Evolutionary conservation across 192 early-diverging fungal species (phyloP).

Genomic region (Anaeromyces robustus): DNA sequence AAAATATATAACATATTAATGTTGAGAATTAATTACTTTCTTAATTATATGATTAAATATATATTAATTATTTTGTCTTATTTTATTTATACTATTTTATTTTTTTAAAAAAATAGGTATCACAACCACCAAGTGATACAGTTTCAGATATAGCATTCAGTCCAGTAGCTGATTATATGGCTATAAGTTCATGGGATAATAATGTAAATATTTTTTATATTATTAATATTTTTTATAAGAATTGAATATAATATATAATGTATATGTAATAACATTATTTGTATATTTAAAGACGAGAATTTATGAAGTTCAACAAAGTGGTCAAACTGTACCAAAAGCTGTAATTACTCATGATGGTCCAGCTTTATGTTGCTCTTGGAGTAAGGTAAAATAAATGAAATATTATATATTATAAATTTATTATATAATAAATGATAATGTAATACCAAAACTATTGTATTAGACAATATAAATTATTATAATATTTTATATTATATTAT

Average conservation of each 20-base stretch:
- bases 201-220: constrained; percentile 17
- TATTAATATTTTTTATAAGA: background rate
- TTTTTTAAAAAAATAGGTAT: constrained; percentile 4
- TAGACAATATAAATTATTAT: too few relatives aligned
- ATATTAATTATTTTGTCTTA: too few relatives aligned
- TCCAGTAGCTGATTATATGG: constrained; percentile 64
- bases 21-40: too few relatives aligned
- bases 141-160: constrained; percentile 70
- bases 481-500: too few relatives aligned
- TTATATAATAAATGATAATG: too few relatives aligned
- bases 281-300: constrained; percentile 60
- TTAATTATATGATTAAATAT: too few relatives aligned
- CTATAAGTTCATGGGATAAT: constrained; percentile 85
- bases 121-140: constrained; percentile 52
- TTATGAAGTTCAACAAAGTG: constrained; percentile 70
- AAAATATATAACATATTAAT: too few relatives aligned
- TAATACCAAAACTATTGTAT: too few relatives aligned
- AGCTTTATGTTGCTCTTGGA: constrained; percentile 71
- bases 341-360: constrained; percentile 67
- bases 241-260: background rate
- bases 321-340: constrained; percentile 61
- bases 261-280: background rate
- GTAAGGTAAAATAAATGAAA: constrained; percentile 57
- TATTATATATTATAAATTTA: too few relatives aligned
- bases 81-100: too few relatives aligned